These are phyloP conservation scores for Auricularia sp. DNA, from an alignment of 768 basidiomycete genomes.

Conservation along the genomic window DNA sequence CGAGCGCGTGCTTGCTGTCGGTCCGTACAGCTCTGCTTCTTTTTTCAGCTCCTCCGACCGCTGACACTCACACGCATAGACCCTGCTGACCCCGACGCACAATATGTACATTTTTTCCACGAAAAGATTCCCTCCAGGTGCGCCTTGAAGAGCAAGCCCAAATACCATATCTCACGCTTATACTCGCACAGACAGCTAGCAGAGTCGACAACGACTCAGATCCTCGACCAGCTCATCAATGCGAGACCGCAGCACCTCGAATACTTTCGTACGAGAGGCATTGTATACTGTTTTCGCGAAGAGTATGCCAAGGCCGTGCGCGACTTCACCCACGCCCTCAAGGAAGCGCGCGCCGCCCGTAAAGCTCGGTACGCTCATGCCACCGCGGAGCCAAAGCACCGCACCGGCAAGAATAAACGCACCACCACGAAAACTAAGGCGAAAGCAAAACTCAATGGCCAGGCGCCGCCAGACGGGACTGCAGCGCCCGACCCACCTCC, in stretches of 20 bases:
- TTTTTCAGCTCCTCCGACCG: background rate
- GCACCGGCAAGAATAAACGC: constrained; percentile 34
- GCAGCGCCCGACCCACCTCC: constrained; percentile 27
- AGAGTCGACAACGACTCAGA: constrained; percentile 68
- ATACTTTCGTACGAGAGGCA: constrained; percentile 81
- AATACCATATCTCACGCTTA: background rate
- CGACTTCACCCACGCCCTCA: constrained; percentile 74
- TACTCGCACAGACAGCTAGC: constrained; percentile 58
- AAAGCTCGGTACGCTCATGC: constrained; percentile 49
- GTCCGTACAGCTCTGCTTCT: constrained; percentile 24
- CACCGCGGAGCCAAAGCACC: constrained; percentile 24
- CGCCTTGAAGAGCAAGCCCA: constrained; percentile 12
- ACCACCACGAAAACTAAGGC: constrained; percentile 38
- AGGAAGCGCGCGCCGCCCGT: constrained; percentile 62
- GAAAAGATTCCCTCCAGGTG: constrained; percentile 91
- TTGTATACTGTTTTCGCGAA: constrained; percentile 82
- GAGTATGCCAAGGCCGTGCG: constrained; percentile 64
- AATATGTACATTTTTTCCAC: constrained; percentile 89
- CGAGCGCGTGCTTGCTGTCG: constrained; percentile 66
- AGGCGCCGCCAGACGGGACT: constrained; percentile 60
- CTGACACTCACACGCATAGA: constrained; percentile 31
- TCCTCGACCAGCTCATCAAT: constrained; percentile 70
- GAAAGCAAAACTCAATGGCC: constrained; percentile 35
- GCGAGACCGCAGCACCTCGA: constrained; percentile 67
- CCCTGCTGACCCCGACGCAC: constrained; percentile 65